Conservation (phyloP, 192 early-diverging fungal species). For the Linnemannia hyalina region DNA sequence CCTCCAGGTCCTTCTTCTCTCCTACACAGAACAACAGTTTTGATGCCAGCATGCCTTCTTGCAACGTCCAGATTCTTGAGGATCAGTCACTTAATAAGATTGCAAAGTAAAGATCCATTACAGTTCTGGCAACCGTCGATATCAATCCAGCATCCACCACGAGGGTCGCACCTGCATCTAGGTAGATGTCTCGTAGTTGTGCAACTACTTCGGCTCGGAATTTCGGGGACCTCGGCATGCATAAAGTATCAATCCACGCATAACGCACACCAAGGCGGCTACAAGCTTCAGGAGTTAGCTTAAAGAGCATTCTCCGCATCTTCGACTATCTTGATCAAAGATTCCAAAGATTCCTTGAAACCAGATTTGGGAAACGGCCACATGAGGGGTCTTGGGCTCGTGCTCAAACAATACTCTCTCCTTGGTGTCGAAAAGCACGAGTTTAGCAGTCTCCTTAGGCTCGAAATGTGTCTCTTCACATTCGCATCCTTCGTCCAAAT, state of each 20-base stretch:
- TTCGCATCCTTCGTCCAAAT: constrained; percentile 1
- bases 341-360: constrained; percentile 32
- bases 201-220: constrained; percentile 20
- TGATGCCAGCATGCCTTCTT: constrained; percentile 27
- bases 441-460: constrained; percentile 13
- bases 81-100: constrained; percentile 23
- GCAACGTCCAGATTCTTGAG: constrained; percentile 24
- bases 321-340: constrained; percentile 18
- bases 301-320: constrained; percentile 18
- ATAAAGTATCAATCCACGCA: constrained; percentile 25
- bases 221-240: not conserved
- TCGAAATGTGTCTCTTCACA: constrained; percentile 1
- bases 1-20: too few relatives aligned
- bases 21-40: constrained; percentile 26
- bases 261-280: constrained; percentile 15
- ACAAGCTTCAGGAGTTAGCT: not conserved
- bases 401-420: not conserved
- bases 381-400: not conserved
- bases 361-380: constrained; percentile 23
- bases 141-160: constrained; percentile 21
- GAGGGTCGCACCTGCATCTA: constrained; percentile 16
- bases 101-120: constrained; percentile 24
- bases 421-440: constrained; percentile 19
- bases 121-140: constrained; percentile 12
- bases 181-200: constrained; percentile 17